These are phyloP conservation scores for Russula sp. DNA, from an alignment of 768 basidiomycete genomes.

Conservation along the genomic window DNA sequence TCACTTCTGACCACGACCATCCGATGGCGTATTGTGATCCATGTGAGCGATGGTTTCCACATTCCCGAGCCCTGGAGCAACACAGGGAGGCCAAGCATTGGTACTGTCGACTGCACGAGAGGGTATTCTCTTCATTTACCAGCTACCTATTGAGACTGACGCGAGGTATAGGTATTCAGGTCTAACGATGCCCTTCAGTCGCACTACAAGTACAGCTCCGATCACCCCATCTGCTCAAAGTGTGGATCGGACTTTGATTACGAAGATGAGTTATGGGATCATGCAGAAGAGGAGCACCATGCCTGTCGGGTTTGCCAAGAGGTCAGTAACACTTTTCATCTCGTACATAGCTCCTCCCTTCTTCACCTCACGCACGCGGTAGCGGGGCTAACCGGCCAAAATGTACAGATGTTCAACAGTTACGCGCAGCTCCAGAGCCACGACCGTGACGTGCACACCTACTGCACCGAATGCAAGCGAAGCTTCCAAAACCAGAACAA, in stretches of 20 bases:
- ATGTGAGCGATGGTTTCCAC: conserved; percentile 15
- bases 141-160: background rate
- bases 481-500: conserved; percentile 37
- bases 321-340: background rate
- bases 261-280: conserved; percentile 1
- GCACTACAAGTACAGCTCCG: background rate
- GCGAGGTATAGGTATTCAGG: background rate
- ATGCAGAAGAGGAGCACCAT: conserved; percentile 1
- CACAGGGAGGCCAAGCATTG: background rate
- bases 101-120: background rate
- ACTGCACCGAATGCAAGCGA: conserved; percentile 41
- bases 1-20: background rate
- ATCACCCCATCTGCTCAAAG: background rate
- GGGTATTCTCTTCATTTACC: conserved; percentile 20
- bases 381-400: background rate
- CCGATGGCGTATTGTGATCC: background rate
- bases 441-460: conserved; percentile 25
- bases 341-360: background rate
- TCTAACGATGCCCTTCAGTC: background rate
- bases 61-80: conserved; percentile 15
- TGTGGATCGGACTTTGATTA: background rate
- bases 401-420: background rate
- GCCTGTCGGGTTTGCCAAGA: background rate
- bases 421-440: conserved; percentile 11
- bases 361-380: background rate